Evolutionary conservation across 2,329 filamentous ascomycete species (phyloP).

Genomic region (Fusarium tricinctum): DNA sequence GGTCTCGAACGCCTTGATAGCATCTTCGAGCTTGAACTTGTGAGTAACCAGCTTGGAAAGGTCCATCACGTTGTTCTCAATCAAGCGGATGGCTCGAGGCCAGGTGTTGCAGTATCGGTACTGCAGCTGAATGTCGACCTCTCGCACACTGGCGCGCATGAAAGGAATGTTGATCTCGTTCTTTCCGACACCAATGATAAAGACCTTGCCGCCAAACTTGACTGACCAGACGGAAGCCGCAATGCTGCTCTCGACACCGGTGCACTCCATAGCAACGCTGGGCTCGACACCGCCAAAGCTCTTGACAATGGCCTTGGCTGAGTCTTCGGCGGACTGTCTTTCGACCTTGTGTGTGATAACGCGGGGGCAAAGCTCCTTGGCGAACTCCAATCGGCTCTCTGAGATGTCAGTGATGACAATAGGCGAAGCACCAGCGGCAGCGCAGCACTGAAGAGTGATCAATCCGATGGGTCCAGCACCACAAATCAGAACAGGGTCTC

Average conservation of each 20-base stretch:
- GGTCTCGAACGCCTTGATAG: constrained; percentile 89
- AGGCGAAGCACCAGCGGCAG: constrained; percentile 89
- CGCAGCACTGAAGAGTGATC: constrained; percentile 85
- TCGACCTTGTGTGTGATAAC: constrained; percentile 86
- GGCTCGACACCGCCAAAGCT: constrained; percentile 85
- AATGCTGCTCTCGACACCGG: constrained; percentile 92
- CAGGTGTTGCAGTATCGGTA: constrained; percentile 97
- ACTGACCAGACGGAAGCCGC: constrained; percentile 87
- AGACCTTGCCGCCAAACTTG: constrained; percentile 97
- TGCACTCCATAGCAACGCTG: constrained; percentile 88
- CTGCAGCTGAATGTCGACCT: constrained; percentile 96
- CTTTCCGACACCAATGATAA: constrained; percentile 95
- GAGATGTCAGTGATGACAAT: constrained; percentile 97
- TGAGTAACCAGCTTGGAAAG: constrained; percentile 89
- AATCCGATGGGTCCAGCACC: constrained; percentile 95
- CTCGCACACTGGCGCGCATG: constrained; percentile 90
- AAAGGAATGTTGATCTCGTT: constrained; percentile 97
- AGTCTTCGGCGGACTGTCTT: constrained; percentile 75
- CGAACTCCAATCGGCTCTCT: constrained; percentile 85
- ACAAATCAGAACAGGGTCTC: constrained; percentile 89
- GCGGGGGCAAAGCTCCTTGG: constrained; percentile 83
- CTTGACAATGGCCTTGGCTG: constrained; percentile 75
- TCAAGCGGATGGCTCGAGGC: constrained; percentile 90
- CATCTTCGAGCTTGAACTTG: constrained; percentile 86
- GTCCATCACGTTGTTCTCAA: constrained; percentile 87